phyloP scores from a whole-genome alignment of 2,329 filamentous ascomycete genomes.

The Ceratocystis cubensis region DNA sequence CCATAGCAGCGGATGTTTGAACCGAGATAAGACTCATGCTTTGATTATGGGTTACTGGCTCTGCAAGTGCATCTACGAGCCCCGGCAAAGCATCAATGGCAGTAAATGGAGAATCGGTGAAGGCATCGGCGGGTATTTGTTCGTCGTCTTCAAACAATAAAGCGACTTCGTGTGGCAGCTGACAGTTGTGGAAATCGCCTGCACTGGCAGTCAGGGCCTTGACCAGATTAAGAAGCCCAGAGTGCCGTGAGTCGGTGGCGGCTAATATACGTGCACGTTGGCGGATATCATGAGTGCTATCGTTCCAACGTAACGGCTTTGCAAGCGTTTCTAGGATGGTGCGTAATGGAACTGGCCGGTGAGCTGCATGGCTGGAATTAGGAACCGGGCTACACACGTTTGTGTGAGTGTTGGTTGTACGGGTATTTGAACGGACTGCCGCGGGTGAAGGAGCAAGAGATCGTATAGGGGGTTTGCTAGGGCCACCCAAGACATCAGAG shows the following conservation, averaged over 20 bases:
- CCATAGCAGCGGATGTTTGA: conserved; percentile 18
- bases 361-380: background rate
- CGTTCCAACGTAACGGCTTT: conserved; percentile 15
- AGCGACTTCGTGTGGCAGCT: conserved; percentile 14
- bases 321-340: conserved; percentile 15
- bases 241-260: background rate
- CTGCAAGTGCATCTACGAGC: conserved; percentile 12
- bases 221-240: conserved; percentile 8
- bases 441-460: conserved; percentile 4
- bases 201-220: conserved; percentile 7
- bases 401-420: conserved; percentile 7
- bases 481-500: conserved; percentile 10
- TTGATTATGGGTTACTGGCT: conserved; percentile 12
- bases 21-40: conserved; percentile 14
- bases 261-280: conserved; percentile 8
- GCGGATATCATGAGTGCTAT: conserved; percentile 10
- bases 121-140: conserved; percentile 17
- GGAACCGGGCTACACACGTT: conserved; percentile 11
- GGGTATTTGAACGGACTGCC: conserved; percentile 7
- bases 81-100: conserved; percentile 14
- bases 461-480: background rate
- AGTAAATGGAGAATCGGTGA: conserved; percentile 13
- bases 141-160: conserved; percentile 15
- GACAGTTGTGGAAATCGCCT: conserved; percentile 16
- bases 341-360: conserved; percentile 17